Conservation (phyloP, 495 filamentous ascomycete species). For the Penicillium lividum region DNA sequence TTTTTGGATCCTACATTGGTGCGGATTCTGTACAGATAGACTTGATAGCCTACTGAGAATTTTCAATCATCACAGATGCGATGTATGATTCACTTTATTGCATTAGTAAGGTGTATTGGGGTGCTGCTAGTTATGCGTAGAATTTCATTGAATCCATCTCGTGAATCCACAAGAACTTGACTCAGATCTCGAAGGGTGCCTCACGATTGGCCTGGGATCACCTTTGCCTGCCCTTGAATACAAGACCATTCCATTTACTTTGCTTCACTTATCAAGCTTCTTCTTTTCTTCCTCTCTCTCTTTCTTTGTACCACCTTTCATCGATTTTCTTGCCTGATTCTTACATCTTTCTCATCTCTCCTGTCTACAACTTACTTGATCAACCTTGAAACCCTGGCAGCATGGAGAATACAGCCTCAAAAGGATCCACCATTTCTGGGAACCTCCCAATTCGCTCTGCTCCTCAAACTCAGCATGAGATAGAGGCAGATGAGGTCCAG, state of each 20-base stretch:
- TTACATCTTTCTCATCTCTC: neutral
- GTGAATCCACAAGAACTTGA: neutral
- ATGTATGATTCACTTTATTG: no score
- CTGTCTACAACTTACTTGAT: conserved; percentile 1
- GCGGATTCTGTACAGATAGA: no score
- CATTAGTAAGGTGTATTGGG: no score
- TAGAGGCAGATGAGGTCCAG: neutral
- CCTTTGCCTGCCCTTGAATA: neutral
- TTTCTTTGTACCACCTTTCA: no score
- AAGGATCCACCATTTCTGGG: conserved; percentile 6
- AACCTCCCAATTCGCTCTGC: conserved; percentile 12
- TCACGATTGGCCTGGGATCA: neutral
- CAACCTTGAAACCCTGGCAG: neutral
- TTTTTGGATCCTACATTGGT: no score
- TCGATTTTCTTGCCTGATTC: neutral
- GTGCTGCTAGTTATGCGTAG: no score
- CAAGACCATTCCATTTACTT: neutral
- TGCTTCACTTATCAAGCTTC: neutral
- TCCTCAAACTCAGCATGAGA: neutral
- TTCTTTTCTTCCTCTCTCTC: neutral
- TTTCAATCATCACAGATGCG: no score
- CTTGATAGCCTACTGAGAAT: no score
- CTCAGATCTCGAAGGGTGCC: neutral
- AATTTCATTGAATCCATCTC: neutral
- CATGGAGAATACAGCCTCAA: neutral